Conservation (phyloP, 208 protist genomes). For the Blechomonas ayalai region DNA sequence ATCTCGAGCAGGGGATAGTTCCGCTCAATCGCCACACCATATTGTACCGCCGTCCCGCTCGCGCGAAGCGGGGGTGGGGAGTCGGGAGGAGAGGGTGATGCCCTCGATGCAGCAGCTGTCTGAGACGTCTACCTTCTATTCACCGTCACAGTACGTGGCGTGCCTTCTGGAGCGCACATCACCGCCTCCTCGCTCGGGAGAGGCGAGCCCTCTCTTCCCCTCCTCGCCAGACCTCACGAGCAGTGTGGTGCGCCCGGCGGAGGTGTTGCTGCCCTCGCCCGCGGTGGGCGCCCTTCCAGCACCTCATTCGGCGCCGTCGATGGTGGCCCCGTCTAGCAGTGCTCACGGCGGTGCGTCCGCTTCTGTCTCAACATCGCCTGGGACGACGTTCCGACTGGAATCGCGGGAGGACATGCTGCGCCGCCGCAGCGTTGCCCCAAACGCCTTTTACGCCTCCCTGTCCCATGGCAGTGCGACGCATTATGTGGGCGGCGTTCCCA, state of each 20-base stretch:
- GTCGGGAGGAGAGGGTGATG: not conserved
- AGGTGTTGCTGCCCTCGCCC: not conserved
- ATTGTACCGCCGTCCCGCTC: too few relatives aligned
- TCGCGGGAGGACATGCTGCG: constrained; percentile 83
- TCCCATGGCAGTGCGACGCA: constrained; percentile 15
- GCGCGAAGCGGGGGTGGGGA: not conserved
- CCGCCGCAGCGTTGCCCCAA: constrained; percentile 48
- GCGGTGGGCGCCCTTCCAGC: not conserved
- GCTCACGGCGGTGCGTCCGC: not conserved
- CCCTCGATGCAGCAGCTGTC: constrained; percentile 22
- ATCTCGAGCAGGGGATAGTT: too few relatives aligned
- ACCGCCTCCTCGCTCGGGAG: constrained; percentile 11
- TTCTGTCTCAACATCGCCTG: constrained; percentile 3
- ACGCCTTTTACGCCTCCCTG: constrained; percentile 41
- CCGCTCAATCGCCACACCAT: too few relatives aligned
- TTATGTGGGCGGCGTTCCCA: constrained; percentile 7
- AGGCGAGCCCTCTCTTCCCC: too few relatives aligned
- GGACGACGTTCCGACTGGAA: constrained; percentile 52
- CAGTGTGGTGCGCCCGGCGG: not conserved
- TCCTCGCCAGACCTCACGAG: too few relatives aligned
- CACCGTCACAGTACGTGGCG: constrained; percentile 29
- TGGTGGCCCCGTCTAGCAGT: not conserved
- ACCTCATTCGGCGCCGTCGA: not conserved
- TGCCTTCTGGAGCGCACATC: constrained; percentile 25
- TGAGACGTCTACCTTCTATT: constrained; percentile 24